Conservation (phyloP, 306 rosid species). For the Mimosa bimucronata region DNA sequence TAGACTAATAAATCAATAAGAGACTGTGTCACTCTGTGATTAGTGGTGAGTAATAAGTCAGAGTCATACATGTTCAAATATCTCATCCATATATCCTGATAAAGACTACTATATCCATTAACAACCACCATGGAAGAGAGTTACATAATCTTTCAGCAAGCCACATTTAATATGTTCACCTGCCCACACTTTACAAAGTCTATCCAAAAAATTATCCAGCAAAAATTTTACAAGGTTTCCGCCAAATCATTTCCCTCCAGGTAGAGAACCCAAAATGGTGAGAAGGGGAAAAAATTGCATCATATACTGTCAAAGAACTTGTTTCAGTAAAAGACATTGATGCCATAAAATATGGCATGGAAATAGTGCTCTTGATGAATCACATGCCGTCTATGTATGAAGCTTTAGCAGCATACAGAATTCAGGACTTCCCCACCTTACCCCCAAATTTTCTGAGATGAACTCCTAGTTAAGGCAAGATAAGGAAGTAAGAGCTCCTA, state of each 20-base stretch:
- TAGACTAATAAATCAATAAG: not conserved
- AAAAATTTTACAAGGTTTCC: not conserved
- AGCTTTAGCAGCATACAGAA: slow-evolving; percentile 26
- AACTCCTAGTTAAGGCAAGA: slow-evolving; percentile 25
- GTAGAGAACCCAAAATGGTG: slow-evolving; percentile 23
- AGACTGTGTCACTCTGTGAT: not conserved
- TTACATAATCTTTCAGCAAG: not conserved
- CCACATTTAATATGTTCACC: not conserved
- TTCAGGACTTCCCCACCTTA: slow-evolving; percentile 45
- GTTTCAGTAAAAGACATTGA: slow-evolving; percentile 8
- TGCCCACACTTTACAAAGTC: not conserved
- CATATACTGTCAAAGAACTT: slow-evolving; percentile 28
- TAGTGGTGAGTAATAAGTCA: not conserved
- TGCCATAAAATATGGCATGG: not conserved
- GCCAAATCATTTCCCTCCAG: slow-evolving; percentile 9
- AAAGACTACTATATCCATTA: not conserved
- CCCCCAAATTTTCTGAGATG: slow-evolving; percentile 31
- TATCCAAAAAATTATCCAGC: not conserved
- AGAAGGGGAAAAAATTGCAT: not conserved
- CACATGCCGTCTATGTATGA: slow-evolving; percentile 27
- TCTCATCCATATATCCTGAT: not conserved
- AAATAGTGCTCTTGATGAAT: slow-evolving; percentile 34
- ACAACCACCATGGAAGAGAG: not conserved
- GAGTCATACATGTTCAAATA: not conserved
- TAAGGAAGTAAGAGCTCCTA: slow-evolving; percentile 13